Base-by-base conservation (phyloP, 305 asterid species). In the Petunia hybrid region DNA sequence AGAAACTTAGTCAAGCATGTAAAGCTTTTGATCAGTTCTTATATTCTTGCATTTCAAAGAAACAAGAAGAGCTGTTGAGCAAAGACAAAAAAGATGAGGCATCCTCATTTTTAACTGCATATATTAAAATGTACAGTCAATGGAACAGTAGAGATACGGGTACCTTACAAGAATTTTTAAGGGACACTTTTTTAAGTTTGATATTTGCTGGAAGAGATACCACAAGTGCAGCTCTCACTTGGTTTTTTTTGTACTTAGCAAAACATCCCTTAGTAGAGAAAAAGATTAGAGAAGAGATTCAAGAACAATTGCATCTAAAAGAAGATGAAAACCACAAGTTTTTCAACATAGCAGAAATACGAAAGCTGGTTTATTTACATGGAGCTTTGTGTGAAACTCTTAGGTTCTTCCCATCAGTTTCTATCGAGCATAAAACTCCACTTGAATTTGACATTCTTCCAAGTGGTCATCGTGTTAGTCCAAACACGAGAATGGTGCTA, bases 121-220 rank as follows among this genome's bases (percentile, higher is more conserved):
- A 70, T 35, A 51, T 76, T 5, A 61, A 75, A 55, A 14, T 68
- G 42, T 82, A 70, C 74, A 8, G 53, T 3, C 8, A 13, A 60
- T 12, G 56, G 55, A 38, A 43, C 4, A 36, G 8, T n/a, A 55
- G 59, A 3, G 51, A 60, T 43, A 59, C 68, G 40, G 82, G 76
- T n/a, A 51, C 79, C 2, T 40, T 38, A 4, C 64, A 61, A 3
- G 62, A 16, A 3, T 78, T 85, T 41, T 75, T 83, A 5, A 85
- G 86, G 69, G 88, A 83, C 8, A 62, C 79, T 3, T 74, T 84
- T 4, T 51, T 81, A 56, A 91, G 87, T 63, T 55, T 88, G n/a
- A 87, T 87, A 87, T 88, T 89, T 42, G 94, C 92, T 1, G 94
- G 91, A 3, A 84, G 89, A 39, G 91, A 91, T 84, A 89, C 92